Base-by-base conservation (phyloP, 1,284 basidiomycete species). In the Microbotryum silenes-acaulis region DNA sequence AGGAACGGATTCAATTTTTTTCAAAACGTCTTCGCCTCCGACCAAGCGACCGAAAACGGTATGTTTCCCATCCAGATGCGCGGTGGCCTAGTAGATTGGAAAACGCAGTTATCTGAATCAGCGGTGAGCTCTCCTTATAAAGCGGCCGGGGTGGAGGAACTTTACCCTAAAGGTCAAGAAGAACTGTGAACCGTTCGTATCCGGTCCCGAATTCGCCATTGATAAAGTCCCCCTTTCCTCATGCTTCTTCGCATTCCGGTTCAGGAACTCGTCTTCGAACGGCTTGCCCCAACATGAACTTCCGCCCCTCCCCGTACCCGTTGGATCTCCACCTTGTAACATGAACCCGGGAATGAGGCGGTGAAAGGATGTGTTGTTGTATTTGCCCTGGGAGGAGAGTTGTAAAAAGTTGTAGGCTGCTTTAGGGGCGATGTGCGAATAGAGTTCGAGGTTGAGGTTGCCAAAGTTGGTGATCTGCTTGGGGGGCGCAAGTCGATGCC, bases 21-120 rank as follows among this genome's bases (percentile, higher is more conserved):
- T 83, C 5, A 99, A 78, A 2, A 94, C 86, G 47, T 92, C 88
- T 72, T 94, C 90, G 4, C 93, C 93, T 25, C 93, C 93, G 0
- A 97, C 91, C 6, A 97, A 80, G 70, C 96, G 91, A 3, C 96
- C 94, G 73, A 99, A 99, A 1, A 97, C 93, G 0, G 93, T 96
- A 73, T 96, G 91, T 70, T 91, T 66, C 23, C 60, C 59, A 44
- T 72, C 66, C 16, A 97, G 81, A 74, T 96, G 84, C 0, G 89
- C 81, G 3, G 89, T 83, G 5, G 84, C 77, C 60, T 42, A 10
- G 16, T 12, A 1, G 2, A 42, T 12, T 3, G 37, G 37, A 14
- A 18, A 42, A 42, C 23, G 23, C 23, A 23, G n/a, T n/a, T n/a
- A 23, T 23, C 23, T 23, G 23, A 31, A 8, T 31, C 9, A 31